Conservation (phyloP, 1,284 basidiomycete species). For the Apiotrichum sp. region DNA sequence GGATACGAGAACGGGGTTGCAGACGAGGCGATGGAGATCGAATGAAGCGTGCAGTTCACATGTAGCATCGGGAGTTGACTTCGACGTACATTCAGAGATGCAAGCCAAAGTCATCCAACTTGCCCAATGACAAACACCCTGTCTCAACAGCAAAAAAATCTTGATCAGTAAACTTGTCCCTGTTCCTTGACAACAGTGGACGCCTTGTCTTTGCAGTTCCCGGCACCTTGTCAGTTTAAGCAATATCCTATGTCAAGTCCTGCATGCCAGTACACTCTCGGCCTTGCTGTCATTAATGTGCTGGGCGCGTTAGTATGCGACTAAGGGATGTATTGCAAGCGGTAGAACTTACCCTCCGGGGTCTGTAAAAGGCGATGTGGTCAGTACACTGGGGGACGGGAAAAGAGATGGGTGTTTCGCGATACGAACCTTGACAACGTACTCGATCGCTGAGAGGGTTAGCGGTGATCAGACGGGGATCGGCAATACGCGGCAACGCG, state of each 20-base stretch:
- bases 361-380: constrained; percentile 27
- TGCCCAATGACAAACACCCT: no score
- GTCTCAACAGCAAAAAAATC: no score
- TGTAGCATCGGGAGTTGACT: no score
- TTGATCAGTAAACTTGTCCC: not conserved
- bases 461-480: no score
- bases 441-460: constrained; percentile 73
- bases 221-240: not conserved
- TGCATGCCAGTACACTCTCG: constrained; percentile 22
- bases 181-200: not conserved
- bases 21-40: not conserved
- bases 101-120: no score
- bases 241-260: constrained; percentile 16
- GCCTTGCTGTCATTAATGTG: constrained; percentile 24
- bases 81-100: no score
- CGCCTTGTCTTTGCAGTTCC: no score
- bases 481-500: no score
- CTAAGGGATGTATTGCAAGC: not conserved
- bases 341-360: constrained; percentile 39
- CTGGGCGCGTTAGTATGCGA: constrained; percentile 14
- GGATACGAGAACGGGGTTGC: not conserved
- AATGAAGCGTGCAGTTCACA: no score
- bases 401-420: not conserved
- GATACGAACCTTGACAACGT: constrained; percentile 67
- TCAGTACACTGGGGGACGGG: constrained; percentile 8